Percentiles rank a stretch among this genome's conserved stretches.
Conservation (phyloP, 306 rosid genomes). For the Hippophae gyantsensis region DNA sequence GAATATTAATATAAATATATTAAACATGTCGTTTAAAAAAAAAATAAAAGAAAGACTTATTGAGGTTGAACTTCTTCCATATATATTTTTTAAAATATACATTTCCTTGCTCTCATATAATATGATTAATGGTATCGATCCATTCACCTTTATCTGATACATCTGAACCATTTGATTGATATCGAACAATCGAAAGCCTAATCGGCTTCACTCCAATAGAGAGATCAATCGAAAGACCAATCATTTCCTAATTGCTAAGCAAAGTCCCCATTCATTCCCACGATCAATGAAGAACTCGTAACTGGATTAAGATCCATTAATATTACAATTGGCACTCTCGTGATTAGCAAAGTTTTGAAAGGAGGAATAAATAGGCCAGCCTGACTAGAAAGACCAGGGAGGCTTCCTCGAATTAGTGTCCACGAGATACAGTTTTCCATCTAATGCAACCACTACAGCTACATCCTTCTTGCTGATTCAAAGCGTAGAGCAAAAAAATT, state of each 20-base stretch:
- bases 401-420: slow-evolving; percentile 2
- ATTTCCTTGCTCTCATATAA: too few species aligned
- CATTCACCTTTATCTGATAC: too few species aligned
- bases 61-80: too few species aligned
- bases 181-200: neutral
- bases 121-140: too few species aligned
- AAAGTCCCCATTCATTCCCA: slow-evolving; percentile 17
- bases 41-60: too few species aligned
- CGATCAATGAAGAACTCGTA: slow-evolving; percentile 10
- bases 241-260: neutral
- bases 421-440: slow-evolving; percentile 9
- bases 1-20: too few species aligned
- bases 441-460: slow-evolving; percentile 12
- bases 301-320: neutral
- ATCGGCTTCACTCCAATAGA: neutral
- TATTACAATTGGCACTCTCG: neutral
- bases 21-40: too few species aligned
- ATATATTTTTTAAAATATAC: too few species aligned
- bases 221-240: neutral
- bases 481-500: neutral
- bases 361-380: slow-evolving; percentile 15
- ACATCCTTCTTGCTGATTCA: slow-evolving; percentile 11
- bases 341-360: slow-evolving; percentile 10
- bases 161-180: neutral
- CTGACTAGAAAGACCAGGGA: slow-evolving; percentile 16